Evolutionary conservation across 2,329 filamentous ascomycete species (phyloP).

Genomic region (Talaromyces sp.): DNA sequence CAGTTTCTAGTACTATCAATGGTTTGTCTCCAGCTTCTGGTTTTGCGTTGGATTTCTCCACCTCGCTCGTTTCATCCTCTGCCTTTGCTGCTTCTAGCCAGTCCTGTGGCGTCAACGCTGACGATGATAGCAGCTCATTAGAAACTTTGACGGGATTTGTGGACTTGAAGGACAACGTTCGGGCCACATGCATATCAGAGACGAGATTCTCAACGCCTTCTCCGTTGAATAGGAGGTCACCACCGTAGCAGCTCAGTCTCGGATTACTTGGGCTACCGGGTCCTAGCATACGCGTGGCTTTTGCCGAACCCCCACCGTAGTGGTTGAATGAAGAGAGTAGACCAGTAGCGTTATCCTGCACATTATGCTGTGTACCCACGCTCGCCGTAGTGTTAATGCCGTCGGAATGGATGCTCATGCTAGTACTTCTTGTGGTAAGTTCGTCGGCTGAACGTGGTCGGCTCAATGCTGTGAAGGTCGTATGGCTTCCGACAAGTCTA

Average conservation of each 20-base stretch:
- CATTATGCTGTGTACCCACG: constrained; percentile 25
- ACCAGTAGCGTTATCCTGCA: constrained; percentile 23
- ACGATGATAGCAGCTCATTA: constrained; percentile 21
- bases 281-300: constrained; percentile 23
- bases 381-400: constrained; percentile 31
- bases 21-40: neutral
- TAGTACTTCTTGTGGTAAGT: constrained; percentile 28
- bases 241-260: constrained; percentile 19
- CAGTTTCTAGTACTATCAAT: neutral
- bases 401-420: constrained; percentile 25
- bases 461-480: constrained; percentile 16
- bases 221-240: constrained; percentile 21
- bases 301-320: constrained; percentile 25
- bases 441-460: constrained; percentile 34
- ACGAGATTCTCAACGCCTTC: constrained; percentile 20
- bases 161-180: constrained; percentile 19
- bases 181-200: constrained; percentile 21
- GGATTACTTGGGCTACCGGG: constrained; percentile 23
- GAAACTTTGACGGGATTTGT: constrained; percentile 15
- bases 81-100: constrained; percentile 38
- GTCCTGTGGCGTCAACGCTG: constrained; percentile 37
- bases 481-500: constrained; percentile 23
- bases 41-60: neutral
- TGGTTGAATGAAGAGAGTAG: constrained; percentile 26
- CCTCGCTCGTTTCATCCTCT: neutral